These are phyloP conservation scores for Blastomyces parvus DNA, from an alignment of 2,329 filamentous ascomycete species.

Conservation along the genomic window DNA sequence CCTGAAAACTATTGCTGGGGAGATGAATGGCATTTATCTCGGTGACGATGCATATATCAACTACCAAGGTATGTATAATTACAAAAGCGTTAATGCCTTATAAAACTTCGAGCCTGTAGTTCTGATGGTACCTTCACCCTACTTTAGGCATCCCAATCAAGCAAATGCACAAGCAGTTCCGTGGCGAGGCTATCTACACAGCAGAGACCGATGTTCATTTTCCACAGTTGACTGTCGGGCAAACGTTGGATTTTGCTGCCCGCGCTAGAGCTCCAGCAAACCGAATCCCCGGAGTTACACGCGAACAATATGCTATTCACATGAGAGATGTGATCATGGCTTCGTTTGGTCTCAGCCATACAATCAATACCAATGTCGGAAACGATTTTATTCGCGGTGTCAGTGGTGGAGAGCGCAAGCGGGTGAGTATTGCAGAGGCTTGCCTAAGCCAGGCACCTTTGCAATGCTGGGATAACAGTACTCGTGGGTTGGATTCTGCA, in stretches of 20 bases:
- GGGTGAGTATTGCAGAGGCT: conserved; percentile 74
- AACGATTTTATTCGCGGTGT: conserved; percentile 73
- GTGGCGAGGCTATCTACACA: conserved; percentile 78
- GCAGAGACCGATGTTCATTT: conserved; percentile 80
- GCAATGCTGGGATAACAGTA: conserved; percentile 67
- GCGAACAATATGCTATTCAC: conserved; percentile 32
- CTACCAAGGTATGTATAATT: conserved; percentile 49
- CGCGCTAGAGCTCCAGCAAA: conserved; percentile 77
- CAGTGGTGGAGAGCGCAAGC: conserved; percentile 68
- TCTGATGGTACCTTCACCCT: neutral
- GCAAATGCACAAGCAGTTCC: conserved; percentile 48
- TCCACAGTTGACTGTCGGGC: conserved; percentile 74
- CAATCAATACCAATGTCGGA: conserved; percentile 73
- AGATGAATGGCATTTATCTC: conserved; percentile 69
- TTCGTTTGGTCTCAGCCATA: conserved; percentile 48
- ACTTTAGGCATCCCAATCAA: conserved; percentile 7
- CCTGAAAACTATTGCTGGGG: conserved; percentile 72
- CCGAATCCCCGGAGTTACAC: conserved; percentile 48
- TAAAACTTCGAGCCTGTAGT: neutral
- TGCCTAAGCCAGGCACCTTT: conserved; percentile 66
- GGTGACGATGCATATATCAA: conserved; percentile 64
- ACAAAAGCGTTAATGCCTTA: neutral
- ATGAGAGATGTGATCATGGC: conserved; percentile 40
- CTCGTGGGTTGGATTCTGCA: conserved; percentile 58
- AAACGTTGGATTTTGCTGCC: conserved; percentile 76